phyloP scores from a whole-genome alignment of 371 early-diverging fungal genomes.

The Haplosporangium sp. region DNA sequence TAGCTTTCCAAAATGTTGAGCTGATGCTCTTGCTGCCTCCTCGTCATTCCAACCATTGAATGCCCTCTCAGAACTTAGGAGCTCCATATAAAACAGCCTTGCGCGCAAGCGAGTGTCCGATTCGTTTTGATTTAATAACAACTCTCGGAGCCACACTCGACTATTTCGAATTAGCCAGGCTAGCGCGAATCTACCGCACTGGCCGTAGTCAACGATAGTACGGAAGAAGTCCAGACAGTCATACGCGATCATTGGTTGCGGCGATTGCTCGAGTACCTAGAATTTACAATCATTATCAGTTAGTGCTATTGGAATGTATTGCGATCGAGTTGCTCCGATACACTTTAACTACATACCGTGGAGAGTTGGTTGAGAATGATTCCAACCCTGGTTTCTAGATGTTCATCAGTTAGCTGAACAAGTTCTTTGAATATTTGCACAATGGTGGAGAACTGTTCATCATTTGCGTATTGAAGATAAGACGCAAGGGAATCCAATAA shows the following conservation, averaged over 20 bases:
- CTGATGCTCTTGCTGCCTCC: slow-evolving; percentile 25
- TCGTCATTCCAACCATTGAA: slow-evolving; percentile 53
- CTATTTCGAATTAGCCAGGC: slow-evolving; percentile 34
- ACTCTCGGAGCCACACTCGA: slow-evolving; percentile 38
- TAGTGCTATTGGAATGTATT: background rate
- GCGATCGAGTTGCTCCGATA: background rate
- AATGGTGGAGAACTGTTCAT: slow-evolving; percentile 37
- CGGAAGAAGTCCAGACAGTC: slow-evolving; percentile 52
- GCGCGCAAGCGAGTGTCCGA: slow-evolving; percentile 40
- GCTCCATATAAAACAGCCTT: slow-evolving; percentile 42
- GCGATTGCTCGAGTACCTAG: slow-evolving; percentile 40
- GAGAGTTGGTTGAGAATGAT: slow-evolving; percentile 28
- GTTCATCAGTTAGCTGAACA: slow-evolving; percentile 29
- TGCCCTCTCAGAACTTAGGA: slow-evolving; percentile 47
- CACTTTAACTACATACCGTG: slow-evolving; percentile 20
- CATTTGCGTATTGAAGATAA: slow-evolving; percentile 32
- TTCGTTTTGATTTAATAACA: slow-evolving; percentile 36
- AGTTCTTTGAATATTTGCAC: slow-evolving; percentile 45
- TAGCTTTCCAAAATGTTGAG: slow-evolving; percentile 31
- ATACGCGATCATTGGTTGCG: slow-evolving; percentile 36
- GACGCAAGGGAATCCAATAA: slow-evolving; percentile 31
- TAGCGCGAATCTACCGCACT: slow-evolving; percentile 47
- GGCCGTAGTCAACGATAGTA: slow-evolving; percentile 41
- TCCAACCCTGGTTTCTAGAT: slow-evolving; percentile 25
- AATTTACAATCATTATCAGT: background rate